Base-by-base conservation (phyloP, 116 monocot genomes). In the Dioscorea cayenensis region DNA sequence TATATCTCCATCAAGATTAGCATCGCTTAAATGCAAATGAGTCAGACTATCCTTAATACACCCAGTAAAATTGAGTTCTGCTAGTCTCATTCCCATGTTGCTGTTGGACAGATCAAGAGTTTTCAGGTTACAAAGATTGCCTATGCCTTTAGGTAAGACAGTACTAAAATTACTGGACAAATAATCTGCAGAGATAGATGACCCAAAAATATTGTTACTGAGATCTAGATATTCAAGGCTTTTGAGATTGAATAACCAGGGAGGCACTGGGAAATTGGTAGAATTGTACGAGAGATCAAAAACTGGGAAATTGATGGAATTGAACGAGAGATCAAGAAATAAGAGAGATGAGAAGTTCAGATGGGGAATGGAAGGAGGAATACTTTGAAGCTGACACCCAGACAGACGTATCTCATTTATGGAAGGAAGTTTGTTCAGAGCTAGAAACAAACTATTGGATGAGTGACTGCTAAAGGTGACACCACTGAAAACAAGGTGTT, bases 221-320 rank as follows among this genome's bases (percentile, higher is more conserved):
- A 80, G 66, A 64, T 75, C 50, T 19, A 79, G 68, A 18, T 69
- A 10, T 7, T 59, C 32, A 36, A 85, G 81, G 59, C 71, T 69
- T 8, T 14, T 76, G 3, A 73, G 27, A 37, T 66, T 60, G 50
- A 77, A 84, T 12, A 87, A 48, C 77, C 77, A 87, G 25, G 14
- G 2, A 16, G 84, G 84, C 4, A 73, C 0, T 0, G 16, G 35
- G 4, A 61, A 63, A 12, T 32, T 37, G 4, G 71, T 14, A 19
- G 1, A 4, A 14, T 74, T 82, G 0, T 1, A 0, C 0, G 21
- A 63, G 2, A 83, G 63, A 32, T 83, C n/a, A n/a, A n/a, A n/a
- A n/a, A n/a, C n/a, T n/a, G n/a, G n/a, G n/a, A n/a, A n/a, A n/a
- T n/a, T n/a, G n/a, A n/a, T n/a, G n/a, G n/a, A n/a, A n/a, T n/a